A percentile compares a stretch with the other conserved stretches of the same genome.
These are phyloP conservation scores for Aspergillus japonicus DNA, from an alignment of 2,329 filamentous ascomycete genomes.

Conservation along the genomic window DNA sequence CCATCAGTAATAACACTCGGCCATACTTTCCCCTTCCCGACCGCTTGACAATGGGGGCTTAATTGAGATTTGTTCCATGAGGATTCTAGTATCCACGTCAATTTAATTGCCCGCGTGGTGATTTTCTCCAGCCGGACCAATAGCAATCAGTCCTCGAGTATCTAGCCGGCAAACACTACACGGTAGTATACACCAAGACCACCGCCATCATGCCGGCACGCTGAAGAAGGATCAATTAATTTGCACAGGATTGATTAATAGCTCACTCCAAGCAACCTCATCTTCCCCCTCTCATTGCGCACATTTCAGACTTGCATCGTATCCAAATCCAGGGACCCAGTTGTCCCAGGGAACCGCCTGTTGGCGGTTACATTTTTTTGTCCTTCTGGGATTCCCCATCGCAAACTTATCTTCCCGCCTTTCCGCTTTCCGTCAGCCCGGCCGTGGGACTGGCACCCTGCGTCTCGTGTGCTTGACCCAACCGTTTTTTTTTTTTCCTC, in stretches of 20 bases:
- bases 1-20: neutral
- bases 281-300: neutral
- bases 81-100: constrained; percentile 5
- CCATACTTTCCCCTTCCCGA: constrained; percentile 4
- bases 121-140: constrained; percentile 14
- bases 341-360: constrained; percentile 18
- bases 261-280: neutral
- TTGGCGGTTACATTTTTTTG: constrained; percentile 1
- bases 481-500: constrained; percentile 13
- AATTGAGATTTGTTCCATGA: constrained; percentile 3
- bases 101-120: constrained; percentile 16
- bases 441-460: constrained; percentile 21
- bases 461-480: constrained; percentile 24
- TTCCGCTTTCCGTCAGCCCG: constrained; percentile 24
- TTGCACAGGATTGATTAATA: neutral
- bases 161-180: neutral
- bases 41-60: constrained; percentile 7
- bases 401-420: constrained; percentile 21
- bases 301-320: constrained; percentile 5
- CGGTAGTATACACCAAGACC: neutral
- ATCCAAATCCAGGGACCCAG: constrained; percentile 18
- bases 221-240: neutral
- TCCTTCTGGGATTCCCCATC: constrained; percentile 20
- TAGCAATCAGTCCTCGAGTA: constrained; percentile 1
- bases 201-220: neutral